Evolutionary conservation across 306 rosid genomes (phyloP), one percentile per base, ranked within the genome.

Genomic region (Morella rubra): DNA sequence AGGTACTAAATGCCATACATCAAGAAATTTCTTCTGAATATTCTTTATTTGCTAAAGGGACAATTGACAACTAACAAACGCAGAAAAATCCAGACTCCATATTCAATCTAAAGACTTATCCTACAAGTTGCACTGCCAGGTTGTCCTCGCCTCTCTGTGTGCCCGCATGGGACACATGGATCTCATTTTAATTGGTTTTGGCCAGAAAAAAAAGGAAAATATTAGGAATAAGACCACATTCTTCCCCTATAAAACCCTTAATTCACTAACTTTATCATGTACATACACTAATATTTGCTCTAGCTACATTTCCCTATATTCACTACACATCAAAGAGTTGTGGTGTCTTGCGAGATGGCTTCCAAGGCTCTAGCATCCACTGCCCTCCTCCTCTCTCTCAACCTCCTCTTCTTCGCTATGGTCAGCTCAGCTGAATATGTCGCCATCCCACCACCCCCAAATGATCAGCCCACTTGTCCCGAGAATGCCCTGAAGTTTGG

Each of bases 401-500:
- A 89, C 84, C 75, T 94, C 16, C 81, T 90, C 40, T 83, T 93
- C 77, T 93, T 94, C 87, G 85, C 87, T 6, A 67, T 83, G 77
- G 95, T 87, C n/a, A 87, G 74, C 73, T 87, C 93, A 74, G 86
- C 73, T 46, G 32, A 27, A 27, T 66, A 74, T 46, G 89, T 80
- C 46, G 88, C 93, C 66, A 91, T 95, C 83, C 87, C 97, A 5
- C 80, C 88, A 7, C 85, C 90, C 1, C 85, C 90, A 6, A 86
- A 85, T 12, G 24, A 7, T 32, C 37, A 42, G 20, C 80, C 91
- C n/a, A 74, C 74, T 15, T 85, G 97, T 75, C 97, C 98, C 0
- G 72, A 0, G 16, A 89, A 92, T 74, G 60, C 96, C 49, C 71
- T 94, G 8, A 92, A 95, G 83, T 24, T 92, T 0, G 98, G 96